A percentile compares a stretch with the other conserved stretches of the same genome.
Conservation (phyloP, 2,329 filamentous ascomycete genomes). For the Zelopaecilomyces penicillatus region DNA sequence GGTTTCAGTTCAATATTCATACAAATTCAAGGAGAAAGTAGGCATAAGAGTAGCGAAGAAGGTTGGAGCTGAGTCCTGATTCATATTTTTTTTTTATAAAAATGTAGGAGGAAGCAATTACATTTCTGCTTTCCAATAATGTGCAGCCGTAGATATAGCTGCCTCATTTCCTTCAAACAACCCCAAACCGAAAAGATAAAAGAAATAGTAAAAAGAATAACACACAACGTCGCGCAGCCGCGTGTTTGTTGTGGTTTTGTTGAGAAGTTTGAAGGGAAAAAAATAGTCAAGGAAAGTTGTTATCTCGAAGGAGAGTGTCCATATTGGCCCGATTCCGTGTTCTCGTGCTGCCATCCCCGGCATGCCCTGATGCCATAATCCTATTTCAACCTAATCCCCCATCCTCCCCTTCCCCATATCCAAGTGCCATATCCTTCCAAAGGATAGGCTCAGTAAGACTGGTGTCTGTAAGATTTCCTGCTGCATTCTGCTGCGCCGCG, state of each 20-base stretch:
- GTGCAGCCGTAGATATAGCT: too few relatives aligned
- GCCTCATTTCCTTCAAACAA: too few relatives aligned
- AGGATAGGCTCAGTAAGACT: constrained; percentile 7
- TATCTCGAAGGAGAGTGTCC: background rate
- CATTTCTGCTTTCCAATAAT: too few relatives aligned
- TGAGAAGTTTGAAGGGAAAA: background rate
- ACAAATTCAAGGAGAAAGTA: too few relatives aligned
- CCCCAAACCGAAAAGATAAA: too few relatives aligned
- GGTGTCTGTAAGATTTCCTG: constrained; percentile 8
- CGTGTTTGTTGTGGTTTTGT: background rate
- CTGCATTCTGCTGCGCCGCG: constrained; percentile 6
- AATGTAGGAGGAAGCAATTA: too few relatives aligned
- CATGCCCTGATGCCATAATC: constrained; percentile 3
- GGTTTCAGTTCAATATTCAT: too few relatives aligned
- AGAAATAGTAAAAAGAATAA: too few relatives aligned
- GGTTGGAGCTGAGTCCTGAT: constrained; percentile 3
- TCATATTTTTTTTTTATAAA: constrained; percentile 2
- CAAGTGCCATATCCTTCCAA: constrained; percentile 8
- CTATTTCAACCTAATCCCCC: background rate
- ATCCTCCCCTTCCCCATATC: constrained; percentile 7
- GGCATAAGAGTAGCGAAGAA: background rate
- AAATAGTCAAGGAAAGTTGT: too few relatives aligned
- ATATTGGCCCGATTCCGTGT: background rate
- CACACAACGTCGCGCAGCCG: too few relatives aligned
- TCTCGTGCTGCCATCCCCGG: background rate